Conservation (phyloP, 2,329 filamentous ascomycete species). For the Ophiostoma fasciatum region DNA sequence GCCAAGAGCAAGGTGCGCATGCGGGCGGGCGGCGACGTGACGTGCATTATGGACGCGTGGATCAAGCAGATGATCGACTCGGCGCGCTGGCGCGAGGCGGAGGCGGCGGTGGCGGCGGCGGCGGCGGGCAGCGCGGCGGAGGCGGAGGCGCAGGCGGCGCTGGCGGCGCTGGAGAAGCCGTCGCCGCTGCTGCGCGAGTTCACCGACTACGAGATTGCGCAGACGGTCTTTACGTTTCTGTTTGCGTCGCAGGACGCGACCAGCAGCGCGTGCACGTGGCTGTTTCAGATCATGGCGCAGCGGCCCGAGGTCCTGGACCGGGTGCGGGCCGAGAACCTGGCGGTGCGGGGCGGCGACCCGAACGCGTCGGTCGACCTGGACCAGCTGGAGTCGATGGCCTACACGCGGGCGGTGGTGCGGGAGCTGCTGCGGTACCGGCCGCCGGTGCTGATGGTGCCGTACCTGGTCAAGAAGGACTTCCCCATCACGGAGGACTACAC, state of each 20-base stretch:
- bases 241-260: slow-evolving; percentile 97
- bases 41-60: slow-evolving; percentile 95
- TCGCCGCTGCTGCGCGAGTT: slow-evolving; percentile 71
- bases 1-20: slow-evolving; percentile 89
- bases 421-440: slow-evolving; percentile 88
- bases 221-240: slow-evolving; percentile 90
- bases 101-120: slow-evolving; percentile 60
- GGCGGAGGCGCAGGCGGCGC: slow-evolving; percentile 51
- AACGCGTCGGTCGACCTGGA: slow-evolving; percentile 63
- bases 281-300: slow-evolving; percentile 89
- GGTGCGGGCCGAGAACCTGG: slow-evolving; percentile 80
- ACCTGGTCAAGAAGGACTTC: slow-evolving; percentile 88
- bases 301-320: slow-evolving; percentile 84
- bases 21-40: slow-evolving; percentile 70
- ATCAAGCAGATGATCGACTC: slow-evolving; percentile 78
- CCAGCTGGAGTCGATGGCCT: slow-evolving; percentile 73
- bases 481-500: slow-evolving; percentile 79
- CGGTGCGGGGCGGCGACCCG: slow-evolving; percentile 58
- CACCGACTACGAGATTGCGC: slow-evolving; percentile 77
- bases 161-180: slow-evolving; percentile 65
- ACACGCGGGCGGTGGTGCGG: slow-evolving; percentile 82
- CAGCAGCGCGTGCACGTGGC: slow-evolving; percentile 82
- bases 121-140: slow-evolving; percentile 55
- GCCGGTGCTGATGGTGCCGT: slow-evolving; percentile 94
- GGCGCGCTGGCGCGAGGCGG: slow-evolving; percentile 62